Conservation (phyloP, 2,329 filamentous ascomycete genomes). For the Trichoderma aggressivum region DNA sequence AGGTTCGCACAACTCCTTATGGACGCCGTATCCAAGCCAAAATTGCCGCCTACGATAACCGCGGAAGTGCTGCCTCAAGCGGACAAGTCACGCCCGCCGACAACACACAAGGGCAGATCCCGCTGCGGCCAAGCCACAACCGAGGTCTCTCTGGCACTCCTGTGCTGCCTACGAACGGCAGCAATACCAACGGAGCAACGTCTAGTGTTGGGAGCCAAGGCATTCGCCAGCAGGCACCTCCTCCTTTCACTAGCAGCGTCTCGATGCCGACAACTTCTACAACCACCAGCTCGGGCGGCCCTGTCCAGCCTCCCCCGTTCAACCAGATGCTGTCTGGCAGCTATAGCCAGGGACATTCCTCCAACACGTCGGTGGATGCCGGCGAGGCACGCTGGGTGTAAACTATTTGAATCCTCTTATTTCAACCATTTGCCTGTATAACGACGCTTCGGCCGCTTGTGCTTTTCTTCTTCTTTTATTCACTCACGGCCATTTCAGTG, state of each 20-base stretch:
- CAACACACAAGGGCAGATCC: constrained; percentile 52
- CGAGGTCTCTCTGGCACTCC: constrained; percentile 42
- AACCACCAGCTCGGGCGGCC: constrained; percentile 20
- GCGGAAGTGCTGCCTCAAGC: constrained; percentile 41
- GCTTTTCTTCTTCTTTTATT: constrained; percentile 20
- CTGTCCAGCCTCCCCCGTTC: constrained; percentile 31
- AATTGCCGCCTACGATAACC: constrained; percentile 62
- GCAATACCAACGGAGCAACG: constrained; percentile 25
- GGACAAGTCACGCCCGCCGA: constrained; percentile 53
- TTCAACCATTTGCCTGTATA: constrained; percentile 33
- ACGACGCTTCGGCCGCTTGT: constrained; percentile 27
- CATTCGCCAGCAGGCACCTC: constrained; percentile 34
- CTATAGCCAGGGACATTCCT: constrained; percentile 27
- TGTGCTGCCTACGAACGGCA: constrained; percentile 29
- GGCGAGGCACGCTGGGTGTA: constrained; percentile 42
- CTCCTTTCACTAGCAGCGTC: constrained; percentile 33
- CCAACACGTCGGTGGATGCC: constrained; percentile 28
- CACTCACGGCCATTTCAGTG: constrained; percentile 24
- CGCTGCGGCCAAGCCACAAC: constrained; percentile 43
- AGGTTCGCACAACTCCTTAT: constrained; percentile 87
- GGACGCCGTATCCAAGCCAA: constrained; percentile 92
- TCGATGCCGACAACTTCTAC: constrained; percentile 34
- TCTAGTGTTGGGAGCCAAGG: constrained; percentile 22
- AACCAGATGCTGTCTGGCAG: constrained; percentile 28
- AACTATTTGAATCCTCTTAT: constrained; percentile 26